phyloP scores from a whole-genome alignment of 768 basidiomycete genomes.

The Lyophyllum atratum region DNA sequence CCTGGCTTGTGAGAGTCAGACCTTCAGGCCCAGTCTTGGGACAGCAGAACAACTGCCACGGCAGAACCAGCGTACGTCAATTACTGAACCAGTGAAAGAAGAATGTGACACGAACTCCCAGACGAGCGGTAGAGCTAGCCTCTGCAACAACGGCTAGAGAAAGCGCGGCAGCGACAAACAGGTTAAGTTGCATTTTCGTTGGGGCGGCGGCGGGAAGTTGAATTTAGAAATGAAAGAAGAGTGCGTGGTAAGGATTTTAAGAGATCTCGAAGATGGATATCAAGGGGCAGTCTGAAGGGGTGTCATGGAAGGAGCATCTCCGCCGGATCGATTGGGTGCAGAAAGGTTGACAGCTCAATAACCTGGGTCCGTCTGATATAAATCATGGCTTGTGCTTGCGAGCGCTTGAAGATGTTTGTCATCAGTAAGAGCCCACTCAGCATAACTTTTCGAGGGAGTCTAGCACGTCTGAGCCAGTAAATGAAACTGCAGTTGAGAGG shows the following conservation, averaged over 20 bases:
- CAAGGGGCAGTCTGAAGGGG: neutral
- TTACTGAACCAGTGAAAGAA: neutral
- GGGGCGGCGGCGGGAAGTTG: neutral
- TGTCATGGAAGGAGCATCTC: neutral
- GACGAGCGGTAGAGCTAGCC: neutral
- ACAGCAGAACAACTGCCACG: slow-evolving; percentile 1
- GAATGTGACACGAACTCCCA: neutral
- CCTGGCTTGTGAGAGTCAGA: neutral
- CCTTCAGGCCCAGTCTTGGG: slow-evolving; percentile 2
- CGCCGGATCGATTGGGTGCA: neutral
- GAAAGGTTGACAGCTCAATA: neutral
- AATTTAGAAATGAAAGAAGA: neutral
- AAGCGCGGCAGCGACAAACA: neutral
- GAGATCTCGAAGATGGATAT: slow-evolving; percentile 1
- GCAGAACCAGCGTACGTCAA: neutral
- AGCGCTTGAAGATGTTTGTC: neutral
- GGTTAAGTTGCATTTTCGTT: slow-evolving; percentile 2
- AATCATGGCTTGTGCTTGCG: neutral
- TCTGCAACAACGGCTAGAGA: neutral
- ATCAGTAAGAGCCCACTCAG: neutral
- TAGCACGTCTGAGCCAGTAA: too few relatives aligned
- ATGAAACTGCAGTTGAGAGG: too few relatives aligned
- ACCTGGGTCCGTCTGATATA: slow-evolving; percentile 2
- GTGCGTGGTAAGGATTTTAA: neutral
- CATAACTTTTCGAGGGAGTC: too few relatives aligned